A percentile compares a stretch with the other conserved stretches of the same genome.
These are phyloP conservation scores for Tylopilus sp. DNA, from an alignment of 1,284 basidiomycete genomes.

Conservation along the genomic window DNA sequence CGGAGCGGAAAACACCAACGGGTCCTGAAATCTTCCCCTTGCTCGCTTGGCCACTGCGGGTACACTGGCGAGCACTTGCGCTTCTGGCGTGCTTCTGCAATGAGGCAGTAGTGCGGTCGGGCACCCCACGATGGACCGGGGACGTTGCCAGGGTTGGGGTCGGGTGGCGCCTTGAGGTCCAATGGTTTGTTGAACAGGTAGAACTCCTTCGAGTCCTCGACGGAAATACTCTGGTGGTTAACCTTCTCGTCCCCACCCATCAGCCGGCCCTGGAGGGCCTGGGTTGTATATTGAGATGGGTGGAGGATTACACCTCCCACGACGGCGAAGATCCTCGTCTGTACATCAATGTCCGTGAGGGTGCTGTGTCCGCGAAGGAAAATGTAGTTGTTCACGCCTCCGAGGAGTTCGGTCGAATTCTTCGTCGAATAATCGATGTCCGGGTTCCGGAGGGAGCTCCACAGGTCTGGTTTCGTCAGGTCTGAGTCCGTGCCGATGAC, in stretches of 20 bases:
- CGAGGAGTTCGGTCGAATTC: constrained; percentile 4
- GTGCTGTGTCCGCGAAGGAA: constrained; percentile 17
- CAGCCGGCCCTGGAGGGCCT: neutral
- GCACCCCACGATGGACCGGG: neutral
- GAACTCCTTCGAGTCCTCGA: neutral
- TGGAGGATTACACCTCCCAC: neutral
- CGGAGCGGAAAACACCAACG: neutral
- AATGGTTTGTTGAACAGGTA: no score
- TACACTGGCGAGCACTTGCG: neutral
- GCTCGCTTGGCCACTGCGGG: constrained; percentile 9
- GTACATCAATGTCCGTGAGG: constrained; percentile 10
- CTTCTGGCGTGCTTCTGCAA: constrained; percentile 16
- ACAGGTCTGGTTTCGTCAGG: neutral
- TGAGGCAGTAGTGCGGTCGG: constrained; percentile 9
- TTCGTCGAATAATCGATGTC: constrained; percentile 3
- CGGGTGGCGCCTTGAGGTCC: neutral
- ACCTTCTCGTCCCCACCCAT: neutral
- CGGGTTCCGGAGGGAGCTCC: constrained; percentile 5
- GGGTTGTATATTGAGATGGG: neutral
- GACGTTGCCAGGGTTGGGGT: neutral
- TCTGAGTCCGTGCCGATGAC: constrained; percentile 3
- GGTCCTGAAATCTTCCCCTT: constrained; percentile 2
- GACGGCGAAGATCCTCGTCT: constrained; percentile 3
- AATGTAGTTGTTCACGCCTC: constrained; percentile 7
- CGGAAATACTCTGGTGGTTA: constrained; percentile 7